phyloP scores from a whole-genome alignment of 1,139 yeast genomes.

The Saccharomyces hybrid region DNA sequence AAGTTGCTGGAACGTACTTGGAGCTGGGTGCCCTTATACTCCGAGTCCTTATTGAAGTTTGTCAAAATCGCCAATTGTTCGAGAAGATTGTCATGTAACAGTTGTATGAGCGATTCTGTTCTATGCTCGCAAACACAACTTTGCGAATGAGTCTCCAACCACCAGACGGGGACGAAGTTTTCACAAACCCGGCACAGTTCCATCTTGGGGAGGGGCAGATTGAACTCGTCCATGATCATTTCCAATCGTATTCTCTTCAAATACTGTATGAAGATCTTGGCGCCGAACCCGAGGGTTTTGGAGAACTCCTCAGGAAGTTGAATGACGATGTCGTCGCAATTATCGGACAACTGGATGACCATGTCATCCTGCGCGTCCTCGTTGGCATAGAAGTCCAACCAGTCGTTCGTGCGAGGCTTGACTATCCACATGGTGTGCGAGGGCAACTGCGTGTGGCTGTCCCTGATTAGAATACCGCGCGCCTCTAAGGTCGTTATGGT shows the following conservation, averaged over 20 bases:
- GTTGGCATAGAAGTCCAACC: slow-evolving; percentile 6
- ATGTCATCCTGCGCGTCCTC: slow-evolving; percentile 34
- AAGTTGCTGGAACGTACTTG: slow-evolving; percentile 11
- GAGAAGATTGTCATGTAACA: slow-evolving; percentile 64
- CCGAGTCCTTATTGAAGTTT: slow-evolving; percentile 23
- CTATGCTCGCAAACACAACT: slow-evolving; percentile 81
- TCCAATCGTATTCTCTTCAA: slow-evolving; percentile 53
- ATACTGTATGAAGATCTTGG: slow-evolving; percentile 74
- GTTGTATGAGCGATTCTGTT: slow-evolving; percentile 70
- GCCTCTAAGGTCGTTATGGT: slow-evolving; percentile 75
- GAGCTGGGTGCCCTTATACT: slow-evolving; percentile 52
- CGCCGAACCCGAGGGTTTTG: slow-evolving; percentile 79
- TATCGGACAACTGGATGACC: slow-evolving; percentile 53
- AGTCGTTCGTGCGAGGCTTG: slow-evolving; percentile 60
- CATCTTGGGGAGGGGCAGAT: slow-evolving; percentile 67
- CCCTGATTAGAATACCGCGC: slow-evolving; percentile 88
- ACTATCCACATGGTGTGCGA: slow-evolving; percentile 92
- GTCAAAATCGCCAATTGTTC: slow-evolving; percentile 45
- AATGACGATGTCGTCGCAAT: slow-evolving; percentile 51
- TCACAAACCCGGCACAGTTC: slow-evolving; percentile 92
- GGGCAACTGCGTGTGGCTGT: slow-evolving; percentile 46
- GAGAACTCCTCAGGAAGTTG: slow-evolving; percentile 55
- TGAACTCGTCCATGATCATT: slow-evolving; percentile 53
- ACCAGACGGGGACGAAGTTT: slow-evolving; percentile 89
- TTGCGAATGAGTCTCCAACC: slow-evolving; percentile 87